Evolutionary conservation across 345 rosid species (phyloP).

Genomic region (Garcia nutans): DNA sequence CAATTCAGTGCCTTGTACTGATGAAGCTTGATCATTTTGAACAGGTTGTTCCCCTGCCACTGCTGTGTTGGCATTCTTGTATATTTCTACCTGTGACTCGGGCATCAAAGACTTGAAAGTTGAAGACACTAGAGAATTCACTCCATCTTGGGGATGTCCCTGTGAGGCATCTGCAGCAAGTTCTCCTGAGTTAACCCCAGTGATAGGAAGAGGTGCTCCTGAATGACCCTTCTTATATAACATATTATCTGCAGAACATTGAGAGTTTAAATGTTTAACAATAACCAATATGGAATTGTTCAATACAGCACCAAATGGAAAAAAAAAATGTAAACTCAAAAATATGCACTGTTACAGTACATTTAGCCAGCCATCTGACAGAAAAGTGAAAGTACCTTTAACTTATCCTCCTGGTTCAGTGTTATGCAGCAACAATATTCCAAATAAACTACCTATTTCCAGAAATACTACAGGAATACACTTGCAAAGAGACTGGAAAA

Average conservation of each 20-base stretch:
- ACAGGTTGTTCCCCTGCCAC: background rate
- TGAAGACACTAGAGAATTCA: background rate
- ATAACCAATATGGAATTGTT: background rate
- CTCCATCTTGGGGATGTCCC: background rate
- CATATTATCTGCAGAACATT: background rate
- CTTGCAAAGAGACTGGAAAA: background rate
- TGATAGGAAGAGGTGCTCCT: background rate
- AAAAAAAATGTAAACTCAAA: slow-evolving; percentile 4
- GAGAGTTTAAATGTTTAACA: background rate
- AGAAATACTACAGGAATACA: background rate
- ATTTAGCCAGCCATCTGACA: background rate
- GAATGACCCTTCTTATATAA: slow-evolving; percentile 1
- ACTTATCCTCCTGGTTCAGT: background rate
- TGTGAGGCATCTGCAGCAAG: background rate
- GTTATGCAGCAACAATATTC: background rate
- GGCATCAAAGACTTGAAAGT: background rate
- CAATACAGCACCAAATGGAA: background rate
- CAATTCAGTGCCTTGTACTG: slow-evolving; percentile 2
- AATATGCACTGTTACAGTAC: background rate
- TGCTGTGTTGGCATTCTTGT: background rate
- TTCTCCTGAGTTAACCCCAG: slow-evolving; percentile 1
- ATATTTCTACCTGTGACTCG: slow-evolving; percentile 5
- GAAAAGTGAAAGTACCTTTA: background rate
- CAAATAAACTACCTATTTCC: background rate
- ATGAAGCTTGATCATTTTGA: slow-evolving; percentile 8